A percentile compares a stretch with the other conserved stretches of the same genome.
phyloP scores from a whole-genome alignment of 2,329 filamentous ascomycete genomes.

The Epichloe bromicola region DNA sequence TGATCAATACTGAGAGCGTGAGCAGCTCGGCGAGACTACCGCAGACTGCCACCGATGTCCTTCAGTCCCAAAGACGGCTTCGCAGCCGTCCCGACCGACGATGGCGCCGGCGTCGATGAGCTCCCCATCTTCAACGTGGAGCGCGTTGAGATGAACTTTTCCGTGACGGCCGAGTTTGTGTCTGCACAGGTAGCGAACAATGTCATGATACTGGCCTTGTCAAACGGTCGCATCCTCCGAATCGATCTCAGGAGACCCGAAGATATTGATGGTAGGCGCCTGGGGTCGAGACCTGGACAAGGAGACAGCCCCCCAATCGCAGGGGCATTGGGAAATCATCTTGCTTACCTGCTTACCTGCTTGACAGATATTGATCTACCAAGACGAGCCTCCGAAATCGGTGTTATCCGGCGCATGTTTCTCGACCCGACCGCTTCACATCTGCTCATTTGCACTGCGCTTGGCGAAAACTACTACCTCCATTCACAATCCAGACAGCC shows the following conservation, averaged over 20 bases:
- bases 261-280: conserved; percentile 70
- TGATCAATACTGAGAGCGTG: neutral
- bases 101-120: conserved; percentile 44
- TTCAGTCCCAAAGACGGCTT: conserved; percentile 47
- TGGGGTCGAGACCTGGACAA: neutral
- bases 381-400: conserved; percentile 81
- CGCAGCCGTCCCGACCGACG: conserved; percentile 49
- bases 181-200: conserved; percentile 96
- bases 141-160: conserved; percentile 84
- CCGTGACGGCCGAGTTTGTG: conserved; percentile 88
- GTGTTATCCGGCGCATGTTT: conserved; percentile 90
- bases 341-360: neutral
- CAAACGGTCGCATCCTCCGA: conserved; percentile 80
- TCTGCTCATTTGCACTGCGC: conserved; percentile 77
- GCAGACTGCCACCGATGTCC: conserved; percentile 19
- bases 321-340: neutral
- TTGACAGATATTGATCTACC: conserved; percentile 82
- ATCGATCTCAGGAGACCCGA: conserved; percentile 90
- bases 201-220: conserved; percentile 82
- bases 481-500: conserved; percentile 89
- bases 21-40: neutral
- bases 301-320: neutral
- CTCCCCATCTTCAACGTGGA: conserved; percentile 92
- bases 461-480: conserved; percentile 95
- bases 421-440: conserved; percentile 95